phyloP scores from a whole-genome alignment of 2,329 filamentous ascomycete species.

The Helicocarpus griseus region DNA sequence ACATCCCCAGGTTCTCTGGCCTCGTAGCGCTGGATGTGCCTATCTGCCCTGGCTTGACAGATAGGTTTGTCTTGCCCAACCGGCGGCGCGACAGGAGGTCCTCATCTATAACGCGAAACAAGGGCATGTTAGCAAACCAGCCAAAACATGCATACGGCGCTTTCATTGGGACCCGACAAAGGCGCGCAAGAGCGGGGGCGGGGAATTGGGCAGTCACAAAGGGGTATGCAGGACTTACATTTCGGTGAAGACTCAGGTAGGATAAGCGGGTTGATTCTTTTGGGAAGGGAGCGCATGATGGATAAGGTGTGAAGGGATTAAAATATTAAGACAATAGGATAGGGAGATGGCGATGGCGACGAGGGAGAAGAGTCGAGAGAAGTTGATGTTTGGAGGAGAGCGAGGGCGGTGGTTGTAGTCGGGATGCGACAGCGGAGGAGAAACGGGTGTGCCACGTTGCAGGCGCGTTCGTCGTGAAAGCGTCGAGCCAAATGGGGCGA shows the following conservation, averaged over 20 bases:
- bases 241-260: slow-evolving; percentile 32
- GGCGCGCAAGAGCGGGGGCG: slow-evolving; percentile 5
- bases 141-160: not conserved
- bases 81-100: slow-evolving; percentile 76
- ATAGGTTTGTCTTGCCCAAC: slow-evolving; percentile 84
- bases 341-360: slow-evolving; percentile 2
- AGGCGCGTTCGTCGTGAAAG: slow-evolving; percentile 29
- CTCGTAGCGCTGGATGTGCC: slow-evolving; percentile 62
- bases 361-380: slow-evolving; percentile 2
- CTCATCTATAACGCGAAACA: slow-evolving; percentile 42
- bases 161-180: not conserved
- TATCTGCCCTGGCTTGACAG: slow-evolving; percentile 68
- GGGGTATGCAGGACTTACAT: slow-evolving; percentile 28
- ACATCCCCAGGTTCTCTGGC: slow-evolving; percentile 64
- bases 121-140: slow-evolving; percentile 6
- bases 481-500: slow-evolving; percentile 9
- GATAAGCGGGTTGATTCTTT: slow-evolving; percentile 38
- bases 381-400: slow-evolving; percentile 1
- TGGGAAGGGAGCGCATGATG: slow-evolving; percentile 37
- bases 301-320: not conserved
- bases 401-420: slow-evolving; percentile 2
- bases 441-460: slow-evolving; percentile 32
- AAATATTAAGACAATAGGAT: not conserved
- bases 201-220: not conserved
- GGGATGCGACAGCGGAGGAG: slow-evolving; percentile 11